A percentile compares a stretch with the other conserved stretches of the same genome.
Conservation (phyloP, 371 early-diverging fungal species). For the Funneliformis caledonium region DNA sequence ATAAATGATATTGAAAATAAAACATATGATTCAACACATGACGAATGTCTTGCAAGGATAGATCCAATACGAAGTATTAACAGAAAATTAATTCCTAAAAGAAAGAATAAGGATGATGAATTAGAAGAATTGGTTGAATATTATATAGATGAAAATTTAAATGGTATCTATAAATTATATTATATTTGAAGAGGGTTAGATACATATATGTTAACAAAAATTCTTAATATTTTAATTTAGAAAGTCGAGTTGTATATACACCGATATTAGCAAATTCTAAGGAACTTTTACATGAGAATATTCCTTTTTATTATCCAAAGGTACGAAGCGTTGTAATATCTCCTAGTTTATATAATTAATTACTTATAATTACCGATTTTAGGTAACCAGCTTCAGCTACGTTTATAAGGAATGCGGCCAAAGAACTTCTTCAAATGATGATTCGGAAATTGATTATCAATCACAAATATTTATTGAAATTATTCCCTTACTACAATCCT, state of each 20-base stretch:
- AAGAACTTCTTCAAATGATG: background rate
- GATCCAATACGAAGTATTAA: conserved; percentile 20
- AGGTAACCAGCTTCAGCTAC: conserved; percentile 8
- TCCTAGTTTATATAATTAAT: conserved; percentile 42
- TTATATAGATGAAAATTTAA: conserved; percentile 41
- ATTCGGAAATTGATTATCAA: conserved; percentile 17
- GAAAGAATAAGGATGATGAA: conserved; percentile 51
- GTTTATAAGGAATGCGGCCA: conserved; percentile 36
- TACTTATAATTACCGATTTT: background rate
- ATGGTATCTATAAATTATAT: conserved; percentile 32
- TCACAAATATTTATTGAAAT: conserved; percentile 17
- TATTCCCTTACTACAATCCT: background rate
- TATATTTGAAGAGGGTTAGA: background rate
- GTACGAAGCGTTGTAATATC: conserved; percentile 55
- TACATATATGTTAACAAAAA: background rate
- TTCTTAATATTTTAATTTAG: background rate
- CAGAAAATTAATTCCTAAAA: conserved; percentile 66
- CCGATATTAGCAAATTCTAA: conserved; percentile 24
- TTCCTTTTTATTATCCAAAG: conserved; percentile 82
- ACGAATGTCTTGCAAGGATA: background rate
- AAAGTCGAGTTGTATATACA: conserved; percentile 43
- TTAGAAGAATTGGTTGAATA: conserved; percentile 32
- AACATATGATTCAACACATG: background rate
- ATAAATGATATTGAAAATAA: conserved; percentile 40
- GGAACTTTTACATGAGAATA: conserved; percentile 32